phyloP scores from a whole-genome alignment of 73 alveolate genomes.

The Loxodes magnus region DNA sequence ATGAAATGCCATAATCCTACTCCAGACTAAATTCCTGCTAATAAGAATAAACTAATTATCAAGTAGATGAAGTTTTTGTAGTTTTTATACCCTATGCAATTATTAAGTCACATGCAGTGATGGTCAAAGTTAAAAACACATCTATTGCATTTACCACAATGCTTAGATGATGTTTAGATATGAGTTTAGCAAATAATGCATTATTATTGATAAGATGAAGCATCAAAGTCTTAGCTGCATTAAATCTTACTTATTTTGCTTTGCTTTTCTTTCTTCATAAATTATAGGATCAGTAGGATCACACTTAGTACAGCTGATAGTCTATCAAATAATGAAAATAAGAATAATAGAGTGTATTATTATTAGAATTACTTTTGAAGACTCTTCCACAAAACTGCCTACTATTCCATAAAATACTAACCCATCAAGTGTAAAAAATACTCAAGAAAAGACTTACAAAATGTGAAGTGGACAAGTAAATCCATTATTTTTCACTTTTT shows the following conservation, averaged over 20 bases:
- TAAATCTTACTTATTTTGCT: slow-evolving; percentile 14
- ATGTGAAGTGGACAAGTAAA: slow-evolving; percentile 16
- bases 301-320: slow-evolving; percentile 8
- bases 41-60: neutral
- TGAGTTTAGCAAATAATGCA: slow-evolving; percentile 25
- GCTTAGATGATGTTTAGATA: slow-evolving; percentile 22
- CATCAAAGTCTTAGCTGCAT: too few relatives aligned
- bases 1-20: too few relatives aligned
- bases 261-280: slow-evolving; percentile 5
- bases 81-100: slow-evolving; percentile 27
- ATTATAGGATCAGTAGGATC: slow-evolving; percentile 33
- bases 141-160: slow-evolving; percentile 28
- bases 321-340: neutral
- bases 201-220: neutral
- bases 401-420: neutral
- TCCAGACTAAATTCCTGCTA: neutral
- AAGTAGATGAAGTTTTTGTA: slow-evolving; percentile 9
- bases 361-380: neutral
- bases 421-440: neutral
- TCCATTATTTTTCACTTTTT: slow-evolving; percentile 11
- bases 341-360: slow-evolving; percentile 1
- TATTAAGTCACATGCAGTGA: slow-evolving; percentile 38
- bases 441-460: slow-evolving; percentile 16
- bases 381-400: neutral
- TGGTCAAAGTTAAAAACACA: slow-evolving; percentile 35